A percentile compares a stretch with the other conserved stretches of the same genome.
Conservation (phyloP, 129 eudicot genomes). For the Logfia minima region DNA sequence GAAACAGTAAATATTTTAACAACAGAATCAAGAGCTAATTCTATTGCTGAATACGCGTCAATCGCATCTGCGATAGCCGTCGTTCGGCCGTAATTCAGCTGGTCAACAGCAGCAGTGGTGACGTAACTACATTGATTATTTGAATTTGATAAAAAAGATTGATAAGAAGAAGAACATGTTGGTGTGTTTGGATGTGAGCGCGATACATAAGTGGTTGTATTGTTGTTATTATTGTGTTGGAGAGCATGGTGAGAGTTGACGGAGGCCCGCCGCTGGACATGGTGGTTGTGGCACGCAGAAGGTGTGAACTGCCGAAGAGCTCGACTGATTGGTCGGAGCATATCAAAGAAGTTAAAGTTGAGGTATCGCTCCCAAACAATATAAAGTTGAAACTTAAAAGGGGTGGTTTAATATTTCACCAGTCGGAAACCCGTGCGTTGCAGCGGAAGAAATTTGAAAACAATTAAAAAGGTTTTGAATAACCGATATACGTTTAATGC, state of each 20-base stretch:
- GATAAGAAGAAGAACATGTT: slow-evolving; percentile 17
- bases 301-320: slow-evolving; percentile 33
- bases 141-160: slow-evolving; percentile 16
- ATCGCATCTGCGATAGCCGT: slow-evolving; percentile 27
- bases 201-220: slow-evolving; percentile 3
- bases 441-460: no score
- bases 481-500: no score
- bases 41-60: slow-evolving; percentile 66
- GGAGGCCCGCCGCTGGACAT: slow-evolving; percentile 27
- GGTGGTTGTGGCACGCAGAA: slow-evolving; percentile 20
- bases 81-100: slow-evolving; percentile 26
- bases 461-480: no score
- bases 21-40: slow-evolving; percentile 87
- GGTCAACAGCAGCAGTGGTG: slow-evolving; percentile 32
- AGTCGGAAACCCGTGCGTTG: no score
- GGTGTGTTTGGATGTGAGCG: slow-evolving; percentile 20
- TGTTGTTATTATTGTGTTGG: slow-evolving; percentile 3
- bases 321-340: slow-evolving; percentile 44
- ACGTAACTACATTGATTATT: slow-evolving; percentile 24
- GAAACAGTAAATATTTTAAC: slow-evolving; percentile 87
- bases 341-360: background rate
- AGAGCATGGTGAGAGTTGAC: slow-evolving; percentile 6
- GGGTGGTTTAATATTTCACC: background rate
- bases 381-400: background rate
- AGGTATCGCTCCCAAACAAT: background rate